phyloP scores from a whole-genome alignment of 257 asterid species.

The Cinchona pubescens region DNA sequence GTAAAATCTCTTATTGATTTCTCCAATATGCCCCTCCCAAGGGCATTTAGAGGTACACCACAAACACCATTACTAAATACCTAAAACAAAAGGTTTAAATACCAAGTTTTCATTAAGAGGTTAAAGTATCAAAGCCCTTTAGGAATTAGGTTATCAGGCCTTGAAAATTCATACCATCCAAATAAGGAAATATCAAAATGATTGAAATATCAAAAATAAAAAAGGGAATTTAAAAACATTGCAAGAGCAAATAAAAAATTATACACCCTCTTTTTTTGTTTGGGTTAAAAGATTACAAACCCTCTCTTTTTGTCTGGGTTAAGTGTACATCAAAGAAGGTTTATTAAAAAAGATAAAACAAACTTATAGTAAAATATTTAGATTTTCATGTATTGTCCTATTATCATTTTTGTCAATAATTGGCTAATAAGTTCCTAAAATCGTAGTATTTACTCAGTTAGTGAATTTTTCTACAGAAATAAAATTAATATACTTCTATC shows the following conservation, averaged over 20 bases:
- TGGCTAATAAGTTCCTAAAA: background rate
- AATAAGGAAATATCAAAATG: background rate
- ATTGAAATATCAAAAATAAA: background rate
- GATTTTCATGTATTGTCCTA: background rate
- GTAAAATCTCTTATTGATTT: slow-evolving; percentile 44
- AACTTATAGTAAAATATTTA: background rate
- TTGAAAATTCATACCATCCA: background rate
- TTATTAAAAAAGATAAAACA: background rate
- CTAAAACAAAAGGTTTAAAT: slow-evolving; percentile 58
- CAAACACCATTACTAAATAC: slow-evolving; percentile 59
- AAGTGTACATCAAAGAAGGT: background rate
- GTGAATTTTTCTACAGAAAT: background rate
- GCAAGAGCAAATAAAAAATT: background rate
- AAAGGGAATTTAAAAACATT: no score
- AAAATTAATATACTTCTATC: background rate
- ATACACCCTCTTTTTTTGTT: no score
- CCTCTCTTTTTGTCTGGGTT: background rate
- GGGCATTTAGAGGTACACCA: slow-evolving; percentile 64
- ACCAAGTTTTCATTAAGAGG: slow-evolving; percentile 58
- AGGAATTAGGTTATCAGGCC: slow-evolving; percentile 19
- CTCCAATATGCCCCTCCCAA: slow-evolving; percentile 62
- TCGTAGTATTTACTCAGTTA: no score
- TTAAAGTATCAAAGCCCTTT: slow-evolving; percentile 60
- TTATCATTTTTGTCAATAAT: background rate
- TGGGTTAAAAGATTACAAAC: no score